Conservation (phyloP, 208 protist genomes). For the Entamoeba invadens region DNA sequence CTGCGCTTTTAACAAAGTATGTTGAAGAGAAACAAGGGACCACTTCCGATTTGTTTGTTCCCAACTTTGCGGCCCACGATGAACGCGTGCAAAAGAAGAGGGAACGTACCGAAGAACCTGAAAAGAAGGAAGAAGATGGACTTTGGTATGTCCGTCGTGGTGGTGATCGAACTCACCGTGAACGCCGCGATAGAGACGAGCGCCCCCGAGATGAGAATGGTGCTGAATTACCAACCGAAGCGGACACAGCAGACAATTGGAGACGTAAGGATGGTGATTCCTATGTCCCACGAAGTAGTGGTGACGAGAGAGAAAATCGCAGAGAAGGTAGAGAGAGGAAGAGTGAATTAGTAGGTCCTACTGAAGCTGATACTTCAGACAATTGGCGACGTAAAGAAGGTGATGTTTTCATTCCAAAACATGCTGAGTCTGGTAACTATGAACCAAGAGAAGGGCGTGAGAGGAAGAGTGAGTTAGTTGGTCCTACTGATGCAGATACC, state of each 20-base stretch:
- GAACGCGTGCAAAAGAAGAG: not conserved
- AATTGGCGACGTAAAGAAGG: not conserved
- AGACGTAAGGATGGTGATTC: not conserved
- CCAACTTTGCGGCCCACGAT: not conserved
- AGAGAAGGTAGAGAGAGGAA: not conserved
- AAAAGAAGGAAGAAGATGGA: not conserved
- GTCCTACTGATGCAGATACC: not conserved
- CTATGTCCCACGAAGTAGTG: not conserved
- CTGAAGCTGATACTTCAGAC: not conserved
- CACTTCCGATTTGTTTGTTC: not conserved
- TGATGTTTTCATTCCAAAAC: not conserved
- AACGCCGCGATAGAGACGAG: not conserved
- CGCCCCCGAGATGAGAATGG: not conserved
- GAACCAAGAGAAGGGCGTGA: not conserved
- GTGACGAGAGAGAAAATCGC: not conserved
- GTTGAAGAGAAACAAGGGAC: not conserved
- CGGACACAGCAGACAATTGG: not conserved
- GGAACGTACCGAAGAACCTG: not conserved
- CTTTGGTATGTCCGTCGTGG: not conserved
- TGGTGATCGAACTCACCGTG: not conserved
- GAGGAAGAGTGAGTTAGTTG: not conserved
- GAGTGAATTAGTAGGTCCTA: not conserved
- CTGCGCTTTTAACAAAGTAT: not conserved
- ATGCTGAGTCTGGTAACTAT: not conserved
- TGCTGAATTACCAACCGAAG: not conserved